These are phyloP conservation scores for Bretschneidera sinensis DNA, from an alignment of 345 rosid species.

Conservation along the genomic window DNA sequence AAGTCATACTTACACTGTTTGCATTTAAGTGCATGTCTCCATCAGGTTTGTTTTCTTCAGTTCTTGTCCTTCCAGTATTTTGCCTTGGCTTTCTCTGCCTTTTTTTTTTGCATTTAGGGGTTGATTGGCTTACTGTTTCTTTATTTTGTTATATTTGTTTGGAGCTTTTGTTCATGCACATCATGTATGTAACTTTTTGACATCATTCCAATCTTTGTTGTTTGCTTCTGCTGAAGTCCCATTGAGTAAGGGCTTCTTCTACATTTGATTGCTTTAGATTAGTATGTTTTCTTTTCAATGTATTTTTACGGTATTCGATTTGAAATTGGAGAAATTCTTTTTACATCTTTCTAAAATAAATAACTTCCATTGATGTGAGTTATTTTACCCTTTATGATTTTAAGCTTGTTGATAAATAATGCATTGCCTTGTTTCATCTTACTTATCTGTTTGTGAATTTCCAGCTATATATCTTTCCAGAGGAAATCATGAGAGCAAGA, in stretches of 20 bases:
- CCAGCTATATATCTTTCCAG: slow-evolving; percentile 89
- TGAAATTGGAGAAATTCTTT: too few relatives aligned
- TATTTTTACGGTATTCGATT: too few relatives aligned
- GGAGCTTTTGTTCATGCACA: background rate
- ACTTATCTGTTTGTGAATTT: slow-evolving; percentile 20
- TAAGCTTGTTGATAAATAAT: background rate
- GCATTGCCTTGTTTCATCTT: background rate
- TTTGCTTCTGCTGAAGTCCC: background rate
- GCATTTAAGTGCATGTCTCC: slow-evolving; percentile 95
- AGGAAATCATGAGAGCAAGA: slow-evolving; percentile 99
- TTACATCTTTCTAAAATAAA: too few relatives aligned
- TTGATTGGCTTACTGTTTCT: background rate
- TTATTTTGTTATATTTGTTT: background rate
- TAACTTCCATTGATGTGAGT: background rate
- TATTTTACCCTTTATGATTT: background rate
- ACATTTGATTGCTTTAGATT: background rate
- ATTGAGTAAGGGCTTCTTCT: background rate
- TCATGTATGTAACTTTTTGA: background rate
- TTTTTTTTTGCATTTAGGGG: background rate
- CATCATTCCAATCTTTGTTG: background rate
- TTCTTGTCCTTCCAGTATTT: background rate
- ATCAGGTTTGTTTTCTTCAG: slow-evolving; percentile 47
- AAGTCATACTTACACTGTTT: slow-evolving; percentile 90
- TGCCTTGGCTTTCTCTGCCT: background rate
- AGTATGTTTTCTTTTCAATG: background rate